phyloP scores from a whole-genome alignment of 2,329 filamentous ascomycete genomes.

The Capronia epimyces region DNA sequence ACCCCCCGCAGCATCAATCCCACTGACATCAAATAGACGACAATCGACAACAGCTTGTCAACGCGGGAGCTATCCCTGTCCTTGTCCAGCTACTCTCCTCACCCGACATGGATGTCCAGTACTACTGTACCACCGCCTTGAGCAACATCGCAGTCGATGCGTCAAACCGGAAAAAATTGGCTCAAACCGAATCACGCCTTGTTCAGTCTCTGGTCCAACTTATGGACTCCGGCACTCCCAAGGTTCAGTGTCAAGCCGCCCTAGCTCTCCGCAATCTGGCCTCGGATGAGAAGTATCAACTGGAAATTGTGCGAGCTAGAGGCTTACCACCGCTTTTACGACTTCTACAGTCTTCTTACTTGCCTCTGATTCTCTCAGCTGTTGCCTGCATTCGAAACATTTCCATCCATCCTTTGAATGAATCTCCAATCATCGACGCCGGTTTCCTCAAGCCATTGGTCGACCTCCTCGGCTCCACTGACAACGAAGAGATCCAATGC shows the following conservation, averaged over 20 bases:
- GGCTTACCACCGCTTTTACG: constrained; percentile 80
- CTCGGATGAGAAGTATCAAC: constrained; percentile 96
- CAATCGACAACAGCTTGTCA: constrained; percentile 94
- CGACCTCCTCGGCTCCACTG: constrained; percentile 86
- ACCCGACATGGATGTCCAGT: constrained; percentile 92
- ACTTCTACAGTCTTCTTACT: constrained; percentile 88
- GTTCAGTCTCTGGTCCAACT: constrained; percentile 91
- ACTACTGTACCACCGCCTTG: constrained; percentile 96
- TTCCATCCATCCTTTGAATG: constrained; percentile 94
- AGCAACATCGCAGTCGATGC: constrained; percentile 97
- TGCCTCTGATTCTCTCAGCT: constrained; percentile 90
- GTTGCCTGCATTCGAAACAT: constrained; percentile 99
- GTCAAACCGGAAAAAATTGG: constrained; percentile 82
- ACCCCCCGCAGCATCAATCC: too few relatives aligned
- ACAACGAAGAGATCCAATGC: constrained; percentile 98
- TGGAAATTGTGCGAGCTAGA: constrained; percentile 88
- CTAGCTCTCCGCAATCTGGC: constrained; percentile 89
- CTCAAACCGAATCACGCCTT: constrained; percentile 81
- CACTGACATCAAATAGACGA: constrained; percentile 59
- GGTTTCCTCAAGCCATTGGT: constrained; percentile 92
- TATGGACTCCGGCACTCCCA: constrained; percentile 95
- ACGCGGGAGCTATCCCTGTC: constrained; percentile 94
- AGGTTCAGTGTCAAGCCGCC: constrained; percentile 96
- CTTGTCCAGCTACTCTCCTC: constrained; percentile 92
- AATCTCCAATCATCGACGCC: constrained; percentile 96